Evolutionary conservation across 2,329 filamentous ascomycete species (phyloP), one percentile per base, ranked within the genome.

Genomic region (Graphilbum fragrans): DNA sequence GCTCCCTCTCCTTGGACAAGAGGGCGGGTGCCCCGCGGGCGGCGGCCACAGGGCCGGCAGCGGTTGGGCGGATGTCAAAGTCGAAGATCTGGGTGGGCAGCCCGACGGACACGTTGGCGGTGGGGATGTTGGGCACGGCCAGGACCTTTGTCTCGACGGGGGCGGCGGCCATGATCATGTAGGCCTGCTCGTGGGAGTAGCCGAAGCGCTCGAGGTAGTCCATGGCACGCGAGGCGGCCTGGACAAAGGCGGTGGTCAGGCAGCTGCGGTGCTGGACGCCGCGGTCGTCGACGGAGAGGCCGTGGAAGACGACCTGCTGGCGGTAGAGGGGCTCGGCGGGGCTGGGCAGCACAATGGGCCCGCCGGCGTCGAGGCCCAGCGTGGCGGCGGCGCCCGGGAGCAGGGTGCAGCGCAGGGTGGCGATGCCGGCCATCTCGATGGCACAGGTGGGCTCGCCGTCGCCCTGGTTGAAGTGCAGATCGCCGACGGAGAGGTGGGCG

Each of bases 401-500:
- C 14, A 33, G 6, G 31, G 31, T 33, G 31, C 31, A 33, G 31
- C 31, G 31, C 31, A 33, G 31, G 7, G 31, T 33, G 31, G 31
- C 31, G 31, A 33, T 33, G 31, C 31, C 31, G 1, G 67, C 61
- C 21, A 69, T 72, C 57, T 74, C 70, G 48, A 74, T 69, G 7
- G 70, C 70, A n/a, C 67, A 70, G 6, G 70, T 69, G 47, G 69
- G 72, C 19, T 73, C 70, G 4, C 70, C 70, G 45, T 72, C 67
- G 3, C 70, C 69, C 49, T 74, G 69, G 1, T 67, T 68, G 3
- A 67, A 68, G 51, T 74, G 70, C 1, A 68, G 69, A 49, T 74
- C 69, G 29, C 69, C 69, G 45, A 67, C 70, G 50, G 66, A 70
- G 51, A 74, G 71, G 12, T 72, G 55, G 1, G 67, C 70, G 0